Base-by-base conservation (phyloP, 331 rosid genomes). In the Stylosanthes scabra region DNA sequence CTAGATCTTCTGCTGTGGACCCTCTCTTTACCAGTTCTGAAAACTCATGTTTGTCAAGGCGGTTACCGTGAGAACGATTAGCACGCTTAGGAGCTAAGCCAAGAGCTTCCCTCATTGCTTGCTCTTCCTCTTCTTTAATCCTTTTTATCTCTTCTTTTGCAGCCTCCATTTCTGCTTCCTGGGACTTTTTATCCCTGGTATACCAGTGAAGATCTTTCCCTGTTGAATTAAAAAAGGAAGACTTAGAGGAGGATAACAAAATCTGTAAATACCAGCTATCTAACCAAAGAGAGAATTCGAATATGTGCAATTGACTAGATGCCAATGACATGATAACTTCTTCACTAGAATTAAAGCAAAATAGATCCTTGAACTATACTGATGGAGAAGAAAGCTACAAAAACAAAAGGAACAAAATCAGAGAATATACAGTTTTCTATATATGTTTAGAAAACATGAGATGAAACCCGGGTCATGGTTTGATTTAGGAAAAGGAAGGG, bases 61-160 rank as follows among this genome's bases (percentile, higher is more conserved):
- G 89, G 75, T 75, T 94, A 11, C 96, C 99, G 31, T 89, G 99
- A 64, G 88, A 81, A 74, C 81, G 90, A 72, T 37, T 85, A 42
- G 87, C 86, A 62, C 91, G 97, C 79, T 94, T 94, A 44, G 99
- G 99, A 85, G 97, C 99, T 84, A 94, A 86, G 77, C 99, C 99
- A 77, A 94, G 96, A 57, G 99, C 96, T 95, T 94, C 99, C 83
- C 97, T 89, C 99, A 94, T 91, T 25, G 99, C 88, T 71, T 89
- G 97, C 70, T 94, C 99, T 82, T 94, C 99, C 80, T 89, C 91
- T 59, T 94, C 97, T 86, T 94, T 91, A 61, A 94, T 81, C 69
- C 90, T 81, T 85, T 73, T 89, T 66, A 94, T 88, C 85, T 94
- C 99, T 80, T 89, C 97, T 85, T 84, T 91, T 63, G 94, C 97